phyloP scores from a whole-genome alignment of 371 early-diverging fungal genomes.

The Mortierella sp. region DNA sequence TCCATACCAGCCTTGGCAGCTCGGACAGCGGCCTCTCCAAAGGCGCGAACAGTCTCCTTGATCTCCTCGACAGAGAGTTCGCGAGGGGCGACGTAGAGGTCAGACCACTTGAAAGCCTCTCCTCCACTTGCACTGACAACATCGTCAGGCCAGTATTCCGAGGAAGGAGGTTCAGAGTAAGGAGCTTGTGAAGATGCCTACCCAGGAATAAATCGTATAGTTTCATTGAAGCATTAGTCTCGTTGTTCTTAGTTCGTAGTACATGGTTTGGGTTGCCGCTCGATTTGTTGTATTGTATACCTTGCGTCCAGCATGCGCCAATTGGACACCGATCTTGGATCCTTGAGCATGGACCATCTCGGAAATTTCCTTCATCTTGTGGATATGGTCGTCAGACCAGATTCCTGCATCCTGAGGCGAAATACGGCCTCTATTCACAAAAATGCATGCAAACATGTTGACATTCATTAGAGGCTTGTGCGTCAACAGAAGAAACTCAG shows the following conservation, averaged over 20 bases:
- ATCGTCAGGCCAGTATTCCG: conserved; percentile 85
- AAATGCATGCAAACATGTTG: not conserved
- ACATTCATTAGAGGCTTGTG: not conserved
- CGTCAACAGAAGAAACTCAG: not conserved
- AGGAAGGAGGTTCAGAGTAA: conserved; percentile 54
- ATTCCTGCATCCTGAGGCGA: conserved; percentile 81
- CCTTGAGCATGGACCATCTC: conserved; percentile 75
- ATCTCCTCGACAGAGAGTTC: conserved; percentile 79
- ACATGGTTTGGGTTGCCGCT: not conserved
- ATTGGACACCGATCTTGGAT: conserved; percentile 76
- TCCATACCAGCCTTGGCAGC: conserved; percentile 88
- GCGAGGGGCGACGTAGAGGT: conserved; percentile 63
- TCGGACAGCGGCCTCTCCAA: conserved; percentile 78
- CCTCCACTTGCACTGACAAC: conserved; percentile 80
- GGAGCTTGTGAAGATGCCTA: conserved; percentile 67
- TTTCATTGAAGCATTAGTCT: not conserved
- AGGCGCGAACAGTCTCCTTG: conserved; percentile 66
- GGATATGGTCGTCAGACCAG: conserved; percentile 85
- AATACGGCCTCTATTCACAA: conserved; percentile 75
- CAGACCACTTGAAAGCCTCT: conserved; percentile 60
- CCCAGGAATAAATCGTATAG: not conserved
- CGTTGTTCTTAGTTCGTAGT: not conserved
- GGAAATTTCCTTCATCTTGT: conserved; percentile 69
- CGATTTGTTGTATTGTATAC: not conserved
- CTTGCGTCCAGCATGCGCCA: conserved; percentile 92